These are phyloP conservation scores for Rhizopogon vesiculosus DNA, from an alignment of 768 basidiomycete species.

Conservation along the genomic window DNA sequence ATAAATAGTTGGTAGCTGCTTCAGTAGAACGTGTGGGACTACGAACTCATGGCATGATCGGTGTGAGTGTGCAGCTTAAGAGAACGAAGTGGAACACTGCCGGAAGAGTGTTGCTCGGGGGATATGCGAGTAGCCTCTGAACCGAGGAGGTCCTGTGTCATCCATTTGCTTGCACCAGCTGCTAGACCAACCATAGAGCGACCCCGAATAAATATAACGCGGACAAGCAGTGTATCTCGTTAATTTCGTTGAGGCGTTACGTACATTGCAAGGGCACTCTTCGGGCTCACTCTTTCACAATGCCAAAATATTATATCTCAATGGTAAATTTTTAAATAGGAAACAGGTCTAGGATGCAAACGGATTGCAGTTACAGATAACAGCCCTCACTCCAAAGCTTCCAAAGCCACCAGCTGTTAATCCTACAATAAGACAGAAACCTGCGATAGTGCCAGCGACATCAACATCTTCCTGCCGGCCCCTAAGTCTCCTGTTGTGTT, in stretches of 20 bases:
- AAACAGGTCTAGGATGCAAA: conserved; percentile 28
- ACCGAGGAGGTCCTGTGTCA: neutral
- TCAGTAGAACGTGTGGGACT: neutral
- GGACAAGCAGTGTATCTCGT: too few species aligned
- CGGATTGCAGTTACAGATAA: conserved; percentile 73
- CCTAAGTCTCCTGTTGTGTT: conserved; percentile 70
- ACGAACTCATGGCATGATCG: neutral
- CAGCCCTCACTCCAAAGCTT: conserved; percentile 75
- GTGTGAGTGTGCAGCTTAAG: neutral
- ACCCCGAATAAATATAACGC: too few species aligned
- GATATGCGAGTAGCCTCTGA: neutral
- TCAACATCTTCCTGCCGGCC: conserved; percentile 77
- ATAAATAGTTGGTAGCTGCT: neutral
- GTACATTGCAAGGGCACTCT: too few species aligned
- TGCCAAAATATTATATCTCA: too few species aligned
- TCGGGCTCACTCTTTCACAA: too few species aligned
- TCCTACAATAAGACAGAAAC: conserved; percentile 75
- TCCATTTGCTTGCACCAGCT: neutral
- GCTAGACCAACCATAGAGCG: neutral
- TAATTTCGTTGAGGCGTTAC: too few species aligned
- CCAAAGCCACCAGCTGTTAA: conserved; percentile 69
- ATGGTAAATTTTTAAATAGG: too few species aligned
- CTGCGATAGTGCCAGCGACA: conserved; percentile 75
- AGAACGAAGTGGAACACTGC: neutral
- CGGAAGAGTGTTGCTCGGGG: neutral